These are phyloP conservation scores for Triticum timopheevii DNA, from an alignment of 176 grass and related monocot genomes.

Conservation along the genomic window DNA sequence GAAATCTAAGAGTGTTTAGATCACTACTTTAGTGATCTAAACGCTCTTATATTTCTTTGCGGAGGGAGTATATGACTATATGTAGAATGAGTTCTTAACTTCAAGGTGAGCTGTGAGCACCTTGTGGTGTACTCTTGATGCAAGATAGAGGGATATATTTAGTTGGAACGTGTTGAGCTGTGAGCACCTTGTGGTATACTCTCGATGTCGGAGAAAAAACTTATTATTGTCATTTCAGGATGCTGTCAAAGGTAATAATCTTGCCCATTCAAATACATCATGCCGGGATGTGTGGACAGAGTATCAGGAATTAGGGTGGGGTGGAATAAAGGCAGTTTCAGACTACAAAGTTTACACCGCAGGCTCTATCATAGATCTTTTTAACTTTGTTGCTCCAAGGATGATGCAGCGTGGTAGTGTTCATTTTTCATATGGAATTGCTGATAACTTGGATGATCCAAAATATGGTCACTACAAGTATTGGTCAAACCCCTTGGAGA, in stretches of 20 bases:
- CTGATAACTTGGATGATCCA: constrained; percentile 88
- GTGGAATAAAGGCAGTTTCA: constrained; percentile 88
- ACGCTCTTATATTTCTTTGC: too few relatives aligned
- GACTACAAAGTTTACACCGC: constrained; percentile 89
- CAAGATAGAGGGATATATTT: too few relatives aligned
- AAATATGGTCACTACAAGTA: constrained; percentile 91
- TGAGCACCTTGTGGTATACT: neutral
- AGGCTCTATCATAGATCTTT: constrained; percentile 70
- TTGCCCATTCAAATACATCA: constrained; percentile 69
- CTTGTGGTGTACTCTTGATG: constrained; percentile 1
- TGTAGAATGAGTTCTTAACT: constrained; percentile 4
- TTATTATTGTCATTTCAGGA: constrained; percentile 49
- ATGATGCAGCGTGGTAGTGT: constrained; percentile 96
- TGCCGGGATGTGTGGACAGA: constrained; percentile 98
- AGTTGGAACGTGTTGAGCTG: neutral
- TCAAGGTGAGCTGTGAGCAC: neutral
- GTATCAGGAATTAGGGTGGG: constrained; percentile 90
- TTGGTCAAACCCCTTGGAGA: constrained; percentile 99
- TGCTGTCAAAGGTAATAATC: constrained; percentile 78
- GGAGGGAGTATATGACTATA: neutral
- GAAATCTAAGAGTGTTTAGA: too few relatives aligned
- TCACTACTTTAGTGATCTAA: too few relatives aligned
- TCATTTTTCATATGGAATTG: constrained; percentile 95
- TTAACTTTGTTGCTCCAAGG: constrained; percentile 95
- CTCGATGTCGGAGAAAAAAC: neutral